Evolutionary conservation across 352 stramenopile species (phyloP).

Genomic region (Globisporangium carolinianum): DNA sequence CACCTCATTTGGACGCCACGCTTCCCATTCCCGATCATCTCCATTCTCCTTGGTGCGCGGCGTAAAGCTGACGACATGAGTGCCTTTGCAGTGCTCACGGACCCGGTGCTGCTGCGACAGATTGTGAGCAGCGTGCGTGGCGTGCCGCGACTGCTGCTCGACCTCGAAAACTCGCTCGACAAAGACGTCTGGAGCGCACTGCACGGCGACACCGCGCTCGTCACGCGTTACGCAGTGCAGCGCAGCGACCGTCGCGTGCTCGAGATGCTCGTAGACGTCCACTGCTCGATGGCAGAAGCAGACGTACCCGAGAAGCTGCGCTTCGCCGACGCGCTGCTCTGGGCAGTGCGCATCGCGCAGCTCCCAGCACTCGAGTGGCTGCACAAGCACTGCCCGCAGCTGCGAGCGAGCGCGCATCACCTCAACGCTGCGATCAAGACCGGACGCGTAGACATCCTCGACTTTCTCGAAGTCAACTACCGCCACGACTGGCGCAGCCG

Average conservation of each 20-base stretch:
- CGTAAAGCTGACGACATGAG: no score
- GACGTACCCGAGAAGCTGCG: background rate
- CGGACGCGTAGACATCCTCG: conserved; percentile 4
- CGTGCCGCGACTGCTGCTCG: conserved; percentile 1
- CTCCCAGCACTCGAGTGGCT: conserved; percentile 3
- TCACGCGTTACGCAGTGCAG: conserved; percentile 3
- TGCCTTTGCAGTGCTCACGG: conserved; percentile 5
- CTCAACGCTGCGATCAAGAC: conserved; percentile 4
- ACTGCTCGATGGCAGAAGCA: background rate
- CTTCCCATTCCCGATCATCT: background rate
- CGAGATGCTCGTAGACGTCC: conserved; percentile 1
- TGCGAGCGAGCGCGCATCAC: background rate
- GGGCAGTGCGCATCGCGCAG: background rate
- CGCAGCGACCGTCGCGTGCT: conserved; percentile 2
- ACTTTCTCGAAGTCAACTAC: conserved; percentile 1
- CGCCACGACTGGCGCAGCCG: background rate
- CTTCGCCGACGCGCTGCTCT: conserved; percentile 5
- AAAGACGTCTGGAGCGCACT: conserved; percentile 6
- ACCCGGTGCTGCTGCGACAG: background rate
- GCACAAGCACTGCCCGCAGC: background rate
- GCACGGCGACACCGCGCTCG: conserved; percentile 2
- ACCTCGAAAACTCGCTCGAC: conserved; percentile 3
- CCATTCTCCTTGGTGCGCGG: no score
- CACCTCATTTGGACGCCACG: no score
- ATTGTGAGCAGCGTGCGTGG: conserved; percentile 1